Percentiles rank a stretch among this genome's conserved stretches.
phyloP scores from a whole-genome alignment of 192 early-diverging fungal genomes.

The Entomortierella lignicola region DNA sequence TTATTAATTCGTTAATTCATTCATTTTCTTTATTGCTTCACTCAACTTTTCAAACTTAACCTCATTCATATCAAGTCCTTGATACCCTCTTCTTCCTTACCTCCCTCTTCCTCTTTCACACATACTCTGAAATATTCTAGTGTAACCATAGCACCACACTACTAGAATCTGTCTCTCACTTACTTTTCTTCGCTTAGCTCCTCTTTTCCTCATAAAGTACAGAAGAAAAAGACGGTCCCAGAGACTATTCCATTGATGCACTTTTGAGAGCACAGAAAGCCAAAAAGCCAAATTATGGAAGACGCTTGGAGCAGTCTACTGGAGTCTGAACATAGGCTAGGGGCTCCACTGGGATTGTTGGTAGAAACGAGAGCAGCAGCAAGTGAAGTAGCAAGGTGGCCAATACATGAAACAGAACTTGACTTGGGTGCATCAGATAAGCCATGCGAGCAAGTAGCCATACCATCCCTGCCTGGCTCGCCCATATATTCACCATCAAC shows the following conservation, averaged over 20 bases:
- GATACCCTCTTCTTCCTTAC: neutral
- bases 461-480: slow-evolving; percentile 4
- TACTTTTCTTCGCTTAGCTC: neutral
- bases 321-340: slow-evolving; percentile 1
- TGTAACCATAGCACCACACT: neutral
- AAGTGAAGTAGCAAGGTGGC: neutral
- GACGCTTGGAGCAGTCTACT: neutral
- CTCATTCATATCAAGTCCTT: neutral
- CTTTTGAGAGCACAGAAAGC: slow-evolving; percentile 3
- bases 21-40: neutral
- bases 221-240: slow-evolving; percentile 26
- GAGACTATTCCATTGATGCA: neutral
- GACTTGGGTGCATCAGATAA: neutral
- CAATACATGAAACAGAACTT: neutral
- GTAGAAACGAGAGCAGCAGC: neutral
- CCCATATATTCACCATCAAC: slow-evolving; percentile 7
- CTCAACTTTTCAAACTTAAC: neutral
- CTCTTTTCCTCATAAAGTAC: neutral
- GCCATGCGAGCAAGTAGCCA: slow-evolving; percentile 1
- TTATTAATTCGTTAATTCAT: neutral
- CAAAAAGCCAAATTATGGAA: neutral
- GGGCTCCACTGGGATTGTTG: neutral
- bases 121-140: too few relatives aligned
- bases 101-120: neutral
- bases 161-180: neutral